Base-by-base conservation (phyloP, 495 filamentous ascomycete genomes). In the Xeromyces bisporus region DNA sequence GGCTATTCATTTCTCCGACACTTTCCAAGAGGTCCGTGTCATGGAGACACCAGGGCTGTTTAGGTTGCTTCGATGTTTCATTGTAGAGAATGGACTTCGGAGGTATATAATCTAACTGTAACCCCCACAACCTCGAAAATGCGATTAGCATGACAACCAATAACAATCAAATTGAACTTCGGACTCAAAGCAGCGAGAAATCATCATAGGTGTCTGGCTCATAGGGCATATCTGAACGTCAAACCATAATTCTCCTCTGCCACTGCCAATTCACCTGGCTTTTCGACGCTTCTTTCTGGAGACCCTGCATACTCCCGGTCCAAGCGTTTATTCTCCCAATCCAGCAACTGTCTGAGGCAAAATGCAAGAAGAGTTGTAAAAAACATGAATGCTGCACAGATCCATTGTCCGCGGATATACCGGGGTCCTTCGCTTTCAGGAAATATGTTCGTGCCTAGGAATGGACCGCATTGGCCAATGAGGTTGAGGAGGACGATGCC, bases 371-470 rank as follows among this genome's bases (percentile, higher is more conserved):
- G 16, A 0, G 58, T 64, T 26, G 69, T 79, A 51, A 80, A 72
- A 35, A 75, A 62, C 69, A 81, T 77, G 41, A 82, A 80, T 2
- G 64, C 71, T 0, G 75, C 77, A 46, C 77, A 81, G 24, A 80
- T 56, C 10, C 51, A 54, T 64, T 77, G 76, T 0, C 80, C 78
- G 32, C 59, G 65, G n/a, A 62, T 46, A 39, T 71, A 83, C n/a
- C 69, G 69, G 2, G 79, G 79, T 1, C 43, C 53, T 16, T 80
- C 65, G 1, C 35, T 43, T 1, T 51, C 46, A 0, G 77, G 77
- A 41, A 79, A 86, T 2, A 80, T 31, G 23, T 76, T 67, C 5
- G 76, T 80, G 1, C 80, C 80, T 10, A 87, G 48, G 7, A 85
- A 57, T 3, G 80, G 79, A 1, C 77, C 56, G 16, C 55, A 56